Evolutionary conservation across 352 stramenopile genomes (phyloP), one percentile per base, ranked within the genome.

Genomic region (Hyaloperonospora arabidopsidis): DNA sequence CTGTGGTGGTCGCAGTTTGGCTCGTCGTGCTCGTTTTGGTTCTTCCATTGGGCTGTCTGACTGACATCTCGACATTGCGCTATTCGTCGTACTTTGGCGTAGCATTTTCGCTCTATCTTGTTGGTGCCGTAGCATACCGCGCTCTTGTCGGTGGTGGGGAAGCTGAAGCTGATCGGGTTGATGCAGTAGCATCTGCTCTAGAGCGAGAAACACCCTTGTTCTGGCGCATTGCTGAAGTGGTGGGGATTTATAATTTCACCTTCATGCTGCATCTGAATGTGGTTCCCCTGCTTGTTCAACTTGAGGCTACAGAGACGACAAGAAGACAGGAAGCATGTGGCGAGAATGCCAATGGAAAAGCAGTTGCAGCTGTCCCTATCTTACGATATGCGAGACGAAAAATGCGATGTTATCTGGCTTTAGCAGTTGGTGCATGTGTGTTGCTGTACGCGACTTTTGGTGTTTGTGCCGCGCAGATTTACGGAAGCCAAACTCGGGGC

Each of bases 181-280:
- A 4, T 6, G 22, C 50, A 1, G 23, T 46, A 38, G 4, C 17
- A 38, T 36, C 22, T 15, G 40, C 34, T 2, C 38, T 35, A 34
- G 23, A 54, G 7, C 54, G 5, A n/a, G 36, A 59, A 25, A 35
- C 56, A 10, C 34, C 58, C 36, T 54, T 68, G 39, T 73, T 86
- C 52, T 78, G 68, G 49, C 69, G 70, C 11, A 34, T 87, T 7
- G 74, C 79, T 2, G 76, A 88, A 49, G 67, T 68, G 23, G 75
- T 87, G 29, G 77, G 76, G 17, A 87, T 91, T 50, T 91, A 89
- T 70, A 91, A 91, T 52, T 91, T 88, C 53, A 84, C 78, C 7
- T 90, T 89, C 58, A 87, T 90, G 76, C 63, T 88, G 36, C 80
- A 90, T 18, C 50, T 90, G 45, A 90, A 90, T 43, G 76, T 90